phyloP scores from a whole-genome alignment of 306 rosid species.

The Corylus americana region DNA sequence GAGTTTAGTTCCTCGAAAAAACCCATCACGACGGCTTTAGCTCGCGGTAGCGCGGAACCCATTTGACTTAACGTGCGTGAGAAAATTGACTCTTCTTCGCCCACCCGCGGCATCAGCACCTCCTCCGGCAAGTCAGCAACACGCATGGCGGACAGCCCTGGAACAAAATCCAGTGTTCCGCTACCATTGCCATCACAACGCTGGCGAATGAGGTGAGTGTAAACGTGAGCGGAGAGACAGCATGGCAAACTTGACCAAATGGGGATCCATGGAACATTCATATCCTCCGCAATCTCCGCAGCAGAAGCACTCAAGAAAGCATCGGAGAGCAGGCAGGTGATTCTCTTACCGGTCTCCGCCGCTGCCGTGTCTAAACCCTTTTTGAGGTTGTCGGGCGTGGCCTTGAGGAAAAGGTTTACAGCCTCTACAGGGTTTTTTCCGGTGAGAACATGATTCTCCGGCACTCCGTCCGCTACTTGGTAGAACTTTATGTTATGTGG shows the following conservation, averaged over 20 bases:
- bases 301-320: constrained; percentile 30
- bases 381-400: constrained; percentile 29
- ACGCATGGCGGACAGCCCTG: constrained; percentile 38
- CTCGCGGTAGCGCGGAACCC: constrained; percentile 35
- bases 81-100: constrained; percentile 27
- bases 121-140: constrained; percentile 39
- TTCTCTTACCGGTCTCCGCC: constrained; percentile 5
- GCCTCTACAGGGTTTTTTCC: constrained; percentile 14
- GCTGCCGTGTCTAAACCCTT: constrained; percentile 25
- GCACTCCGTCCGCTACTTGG: constrained; percentile 32
- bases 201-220: constrained; percentile 33
- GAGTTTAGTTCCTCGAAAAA: constrained; percentile 26
- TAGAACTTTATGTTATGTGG: constrained; percentile 22
- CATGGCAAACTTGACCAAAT: constrained; percentile 35
- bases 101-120: background rate
- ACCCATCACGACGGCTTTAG: constrained; percentile 38
- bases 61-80: constrained; percentile 24
- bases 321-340: constrained; percentile 40
- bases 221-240: constrained; percentile 35
- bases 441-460: constrained; percentile 14
- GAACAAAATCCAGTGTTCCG: constrained; percentile 39
- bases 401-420: constrained; percentile 30
- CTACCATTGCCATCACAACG: background rate
- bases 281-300: constrained; percentile 21
- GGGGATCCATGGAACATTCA: constrained; percentile 49